Evolutionary conservation across 345 rosid species (phyloP).

Genomic region (Angophora floribunda): DNA sequence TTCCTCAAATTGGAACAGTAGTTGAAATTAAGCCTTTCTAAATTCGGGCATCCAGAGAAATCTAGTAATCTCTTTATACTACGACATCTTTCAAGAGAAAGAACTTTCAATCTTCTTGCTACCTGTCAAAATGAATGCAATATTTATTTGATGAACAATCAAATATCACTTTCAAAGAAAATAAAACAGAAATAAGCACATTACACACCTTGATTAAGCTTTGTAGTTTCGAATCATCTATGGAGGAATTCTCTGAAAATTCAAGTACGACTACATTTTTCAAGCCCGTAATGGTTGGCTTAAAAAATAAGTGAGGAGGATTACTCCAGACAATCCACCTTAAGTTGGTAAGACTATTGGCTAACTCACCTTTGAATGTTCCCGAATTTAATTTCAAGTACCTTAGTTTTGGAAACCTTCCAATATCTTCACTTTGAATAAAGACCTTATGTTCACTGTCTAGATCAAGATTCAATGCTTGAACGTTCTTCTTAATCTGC

Average conservation of each 20-base stretch:
- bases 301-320: neutral
- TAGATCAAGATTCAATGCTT: neutral
- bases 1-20: fast-evolving
- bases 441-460: too few relatives aligned
- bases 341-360: neutral
- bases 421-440: neutral
- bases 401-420: neutral
- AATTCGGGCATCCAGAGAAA: neutral
- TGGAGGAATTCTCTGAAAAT: fast-evolving
- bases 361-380: neutral
- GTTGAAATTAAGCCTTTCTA: neutral
- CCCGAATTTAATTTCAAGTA: neutral
- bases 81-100: fast-evolving
- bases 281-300: neutral
- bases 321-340: neutral
- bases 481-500: neutral
- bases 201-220: neutral
- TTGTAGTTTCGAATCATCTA: neutral
- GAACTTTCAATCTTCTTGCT: neutral
- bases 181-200: neutral
- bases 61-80: neutral
- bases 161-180: neutral
- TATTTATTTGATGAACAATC: neutral
- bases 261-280: neutral
- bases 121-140: neutral